Evolutionary conservation across 129 eudicot genomes (phyloP).

Genomic region (Flaveria robusta): DNA sequence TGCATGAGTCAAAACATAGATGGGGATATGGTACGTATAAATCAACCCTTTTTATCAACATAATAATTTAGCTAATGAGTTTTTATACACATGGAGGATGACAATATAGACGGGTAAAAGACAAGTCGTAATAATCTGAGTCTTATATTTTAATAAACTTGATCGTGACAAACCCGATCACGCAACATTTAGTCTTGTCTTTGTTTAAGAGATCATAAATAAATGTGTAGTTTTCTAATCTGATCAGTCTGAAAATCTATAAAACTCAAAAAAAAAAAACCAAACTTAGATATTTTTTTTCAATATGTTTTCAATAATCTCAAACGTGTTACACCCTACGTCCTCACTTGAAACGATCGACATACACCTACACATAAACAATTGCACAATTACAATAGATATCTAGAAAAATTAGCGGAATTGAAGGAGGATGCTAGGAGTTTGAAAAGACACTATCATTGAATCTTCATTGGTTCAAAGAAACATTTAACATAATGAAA

Average conservation of each 20-base stretch:
- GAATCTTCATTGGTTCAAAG: background rate
- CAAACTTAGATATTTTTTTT: background rate
- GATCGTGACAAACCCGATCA: no score
- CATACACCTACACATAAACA: background rate
- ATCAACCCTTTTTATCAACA: no score
- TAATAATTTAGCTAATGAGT: no score
- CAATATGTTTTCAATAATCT: background rate
- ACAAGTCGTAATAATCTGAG: no score
- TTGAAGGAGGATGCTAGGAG: background rate
- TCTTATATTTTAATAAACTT: no score
- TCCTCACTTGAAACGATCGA: background rate
- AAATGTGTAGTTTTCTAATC: background rate
- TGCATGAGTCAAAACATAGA: no score
- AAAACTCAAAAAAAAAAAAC: no score
- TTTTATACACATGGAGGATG: no score
- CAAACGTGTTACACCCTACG: background rate
- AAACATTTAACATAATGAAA: conserved; percentile 1
- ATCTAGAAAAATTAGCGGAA: background rate
- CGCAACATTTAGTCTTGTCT: no score
- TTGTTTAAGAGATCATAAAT: no score
- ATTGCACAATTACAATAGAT: background rate
- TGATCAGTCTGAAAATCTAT: background rate
- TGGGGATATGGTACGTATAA: no score
- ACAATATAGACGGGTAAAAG: no score
- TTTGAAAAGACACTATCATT: background rate